Evolutionary conservation across 768 basidiomycete species (phyloP).

Genomic region (Calocybe gangraenosa): DNA sequence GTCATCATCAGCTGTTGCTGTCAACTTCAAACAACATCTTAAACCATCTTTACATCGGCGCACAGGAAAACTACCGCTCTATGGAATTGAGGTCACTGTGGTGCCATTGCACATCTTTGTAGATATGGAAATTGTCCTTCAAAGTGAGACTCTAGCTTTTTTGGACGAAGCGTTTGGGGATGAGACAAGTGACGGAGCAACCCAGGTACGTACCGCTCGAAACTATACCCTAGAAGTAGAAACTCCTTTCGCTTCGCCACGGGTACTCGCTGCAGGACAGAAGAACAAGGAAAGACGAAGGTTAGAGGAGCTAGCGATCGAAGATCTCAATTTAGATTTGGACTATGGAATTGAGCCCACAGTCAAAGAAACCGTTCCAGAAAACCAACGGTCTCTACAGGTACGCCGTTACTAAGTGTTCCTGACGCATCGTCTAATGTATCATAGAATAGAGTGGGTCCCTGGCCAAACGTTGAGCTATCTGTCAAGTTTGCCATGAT

Average conservation of each 20-base stretch:
- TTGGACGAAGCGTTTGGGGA: slow-evolving; percentile 33
- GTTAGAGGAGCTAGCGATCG: slow-evolving; percentile 48
- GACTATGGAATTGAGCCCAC: slow-evolving; percentile 32
- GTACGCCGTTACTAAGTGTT: background rate
- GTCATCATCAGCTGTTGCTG: slow-evolving; percentile 6
- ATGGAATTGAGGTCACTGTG: slow-evolving; percentile 36
- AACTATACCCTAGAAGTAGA: slow-evolving; percentile 27
- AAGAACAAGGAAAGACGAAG: slow-evolving; percentile 34
- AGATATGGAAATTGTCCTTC: slow-evolving; percentile 50
- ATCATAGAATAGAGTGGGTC: slow-evolving; percentile 1
- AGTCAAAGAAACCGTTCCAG: background rate
- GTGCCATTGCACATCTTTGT: slow-evolving; percentile 74
- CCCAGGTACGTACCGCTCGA: background rate
- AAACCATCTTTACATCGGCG: background rate
- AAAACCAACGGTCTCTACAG: slow-evolving; percentile 1
- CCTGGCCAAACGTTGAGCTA: slow-evolving; percentile 18
- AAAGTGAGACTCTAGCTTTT: slow-evolving; percentile 41
- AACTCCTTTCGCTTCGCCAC: slow-evolving; percentile 36
- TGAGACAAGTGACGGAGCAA: background rate
- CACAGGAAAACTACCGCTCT: background rate
- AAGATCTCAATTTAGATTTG: slow-evolving; percentile 54
- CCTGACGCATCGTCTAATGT: background rate
- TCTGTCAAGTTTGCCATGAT: slow-evolving; percentile 49
- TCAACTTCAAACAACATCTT: slow-evolving; percentile 1
- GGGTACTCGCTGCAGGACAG: slow-evolving; percentile 14